Evolutionary conservation across 2,329 filamentous ascomycete genomes (phyloP).

Genomic region (Exophiala aquamarina): DNA sequence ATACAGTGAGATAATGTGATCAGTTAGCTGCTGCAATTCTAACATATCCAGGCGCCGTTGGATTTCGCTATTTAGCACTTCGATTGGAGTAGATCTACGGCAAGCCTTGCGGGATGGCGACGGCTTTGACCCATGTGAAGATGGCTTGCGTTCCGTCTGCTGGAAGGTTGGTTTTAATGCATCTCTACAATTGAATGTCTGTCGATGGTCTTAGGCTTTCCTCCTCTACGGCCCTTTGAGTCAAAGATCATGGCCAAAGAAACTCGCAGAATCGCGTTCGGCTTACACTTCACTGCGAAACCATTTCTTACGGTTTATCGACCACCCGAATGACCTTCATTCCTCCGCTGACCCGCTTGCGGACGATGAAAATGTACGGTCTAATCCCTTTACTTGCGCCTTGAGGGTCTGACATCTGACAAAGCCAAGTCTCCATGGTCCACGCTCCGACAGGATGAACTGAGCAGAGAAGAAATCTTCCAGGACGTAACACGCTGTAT

Average conservation of each 20-base stretch:
- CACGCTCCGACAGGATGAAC: constrained; percentile 79
- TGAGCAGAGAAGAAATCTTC: constrained; percentile 80
- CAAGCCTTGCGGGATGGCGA: constrained; percentile 62
- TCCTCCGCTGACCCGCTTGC: constrained; percentile 78
- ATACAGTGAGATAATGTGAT: constrained; percentile 48
- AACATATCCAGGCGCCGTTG: constrained; percentile 50
- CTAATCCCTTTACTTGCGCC: constrained; percentile 26
- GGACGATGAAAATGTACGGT: constrained; percentile 69
- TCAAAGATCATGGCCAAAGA: constrained; percentile 65
- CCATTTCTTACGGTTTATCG: constrained; percentile 77
- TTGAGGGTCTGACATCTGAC: constrained; percentile 39
- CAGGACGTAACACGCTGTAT: constrained; percentile 91
- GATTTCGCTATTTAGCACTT: constrained; percentile 60
- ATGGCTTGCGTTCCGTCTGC: constrained; percentile 79
- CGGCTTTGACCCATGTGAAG: constrained; percentile 62
- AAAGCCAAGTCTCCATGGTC: constrained; percentile 83
- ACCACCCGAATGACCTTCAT: constrained; percentile 77
- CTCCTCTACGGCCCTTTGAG: constrained; percentile 71
- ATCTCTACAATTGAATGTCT: constrained; percentile 2
- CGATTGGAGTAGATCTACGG: constrained; percentile 62
- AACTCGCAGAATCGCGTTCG: constrained; percentile 66
- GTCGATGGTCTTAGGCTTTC: constrained; percentile 61
- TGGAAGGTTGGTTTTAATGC: constrained; percentile 70
- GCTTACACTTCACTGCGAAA: constrained; percentile 72
- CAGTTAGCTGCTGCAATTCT: neutral